Conservation (phyloP, 2,329 filamentous ascomycete species). For the Remersonia thermophila region DNA sequence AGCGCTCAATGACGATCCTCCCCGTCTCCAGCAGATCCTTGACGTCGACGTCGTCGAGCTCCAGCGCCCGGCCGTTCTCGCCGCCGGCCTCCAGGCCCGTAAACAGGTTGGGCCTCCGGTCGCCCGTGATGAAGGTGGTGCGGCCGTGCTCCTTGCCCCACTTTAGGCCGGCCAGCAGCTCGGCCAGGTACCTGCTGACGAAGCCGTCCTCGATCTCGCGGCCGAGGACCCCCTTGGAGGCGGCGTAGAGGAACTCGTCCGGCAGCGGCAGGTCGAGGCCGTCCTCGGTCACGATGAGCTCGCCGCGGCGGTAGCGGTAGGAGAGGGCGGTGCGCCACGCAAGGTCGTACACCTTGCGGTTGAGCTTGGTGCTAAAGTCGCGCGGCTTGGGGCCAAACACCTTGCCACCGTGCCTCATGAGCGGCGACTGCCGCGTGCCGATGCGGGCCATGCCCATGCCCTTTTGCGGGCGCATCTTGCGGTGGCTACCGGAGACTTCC, state of each 20-base stretch:
- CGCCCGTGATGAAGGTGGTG: conserved; percentile 61
- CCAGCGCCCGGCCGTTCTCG: conserved; percentile 56
- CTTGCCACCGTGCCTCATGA: conserved; percentile 76
- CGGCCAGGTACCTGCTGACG: conserved; percentile 45
- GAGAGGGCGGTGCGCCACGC: conserved; percentile 90
- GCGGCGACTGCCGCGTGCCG: conserved; percentile 70
- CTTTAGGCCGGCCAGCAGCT: conserved; percentile 57
- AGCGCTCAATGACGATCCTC: conserved; percentile 74
- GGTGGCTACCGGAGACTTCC: conserved; percentile 72
- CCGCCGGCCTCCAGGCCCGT: conserved; percentile 51
- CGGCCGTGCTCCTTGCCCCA: conserved; percentile 57
- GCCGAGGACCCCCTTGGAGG: conserved; percentile 21
- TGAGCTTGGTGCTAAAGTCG: conserved; percentile 76
- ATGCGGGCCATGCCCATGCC: conserved; percentile 69
- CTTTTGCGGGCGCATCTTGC: conserved; percentile 79
- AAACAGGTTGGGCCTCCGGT: conserved; percentile 49
- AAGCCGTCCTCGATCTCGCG: conserved; percentile 35
- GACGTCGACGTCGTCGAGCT: conserved; percentile 75
- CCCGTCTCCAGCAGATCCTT: conserved; percentile 84
- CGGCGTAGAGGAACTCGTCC: conserved; percentile 33
- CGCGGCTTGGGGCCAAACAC: conserved; percentile 81
- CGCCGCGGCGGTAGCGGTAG: conserved; percentile 77
- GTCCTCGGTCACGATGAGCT: conserved; percentile 76
- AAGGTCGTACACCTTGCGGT: conserved; percentile 84
- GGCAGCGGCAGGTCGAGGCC: conserved; percentile 55